Evolutionary conservation across 164 flowering plant genomes (phyloP).

Genomic region (Aristolochia contorta): DNA sequence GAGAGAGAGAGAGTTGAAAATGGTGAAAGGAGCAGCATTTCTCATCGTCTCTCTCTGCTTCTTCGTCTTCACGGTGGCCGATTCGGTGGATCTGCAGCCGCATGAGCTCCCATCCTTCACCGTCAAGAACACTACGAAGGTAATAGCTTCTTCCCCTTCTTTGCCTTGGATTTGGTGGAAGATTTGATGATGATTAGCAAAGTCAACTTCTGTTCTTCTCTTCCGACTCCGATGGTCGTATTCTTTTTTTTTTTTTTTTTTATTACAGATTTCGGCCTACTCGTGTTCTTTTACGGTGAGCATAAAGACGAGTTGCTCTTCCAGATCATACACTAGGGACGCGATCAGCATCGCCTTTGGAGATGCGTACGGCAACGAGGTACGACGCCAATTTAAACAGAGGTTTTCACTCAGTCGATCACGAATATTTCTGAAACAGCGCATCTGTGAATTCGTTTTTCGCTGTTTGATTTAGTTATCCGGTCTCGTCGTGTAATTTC

Average conservation of each 20-base stretch:
- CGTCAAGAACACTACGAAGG: constrained; percentile 27
- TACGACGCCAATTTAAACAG: constrained; percentile 3
- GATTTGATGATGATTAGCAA: background rate
- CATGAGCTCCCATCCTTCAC: constrained; percentile 27
- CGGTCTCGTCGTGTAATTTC: no score
- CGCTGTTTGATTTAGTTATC: no score
- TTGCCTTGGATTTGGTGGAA: background rate
- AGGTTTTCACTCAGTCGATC: no score
- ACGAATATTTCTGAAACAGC: no score
- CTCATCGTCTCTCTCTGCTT: constrained; percentile 10
- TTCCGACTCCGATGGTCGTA: background rate
- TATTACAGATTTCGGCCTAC: constrained; percentile 16
- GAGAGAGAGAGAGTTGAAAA: constrained; percentile 3
- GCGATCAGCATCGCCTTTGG: constrained; percentile 65
- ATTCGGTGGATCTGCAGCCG: constrained; percentile 21
- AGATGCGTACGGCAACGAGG: constrained; percentile 69
- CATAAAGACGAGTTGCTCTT: constrained; percentile 72
- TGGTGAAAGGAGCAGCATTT: constrained; percentile 2
- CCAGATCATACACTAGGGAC: constrained; percentile 48
- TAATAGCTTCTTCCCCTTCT: constrained; percentile 7
- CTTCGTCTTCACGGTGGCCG: constrained; percentile 9
- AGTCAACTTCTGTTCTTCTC: no score
- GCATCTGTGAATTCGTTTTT: no score
- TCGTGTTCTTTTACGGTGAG: constrained; percentile 46
- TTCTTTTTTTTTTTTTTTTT: background rate